Evolutionary conservation across 768 basidiomycete species (phyloP), one percentile per base, ranked within the genome.

Genomic region (Xerocomus brunneocitrinus): DNA sequence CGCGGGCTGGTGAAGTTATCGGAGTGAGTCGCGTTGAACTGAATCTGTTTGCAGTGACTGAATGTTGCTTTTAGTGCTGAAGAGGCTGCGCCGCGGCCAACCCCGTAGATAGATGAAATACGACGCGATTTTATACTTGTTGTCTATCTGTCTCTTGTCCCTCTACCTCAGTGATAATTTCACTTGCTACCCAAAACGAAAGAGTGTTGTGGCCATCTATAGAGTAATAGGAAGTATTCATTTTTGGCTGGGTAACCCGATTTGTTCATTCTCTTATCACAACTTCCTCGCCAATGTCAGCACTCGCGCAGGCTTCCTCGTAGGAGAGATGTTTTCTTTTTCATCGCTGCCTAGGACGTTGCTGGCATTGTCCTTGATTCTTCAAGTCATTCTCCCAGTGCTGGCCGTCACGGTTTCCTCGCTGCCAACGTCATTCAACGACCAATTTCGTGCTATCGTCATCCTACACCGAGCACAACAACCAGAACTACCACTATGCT

Each of bases 401-500:
- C 58, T 75, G 43, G 57, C 74, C 16, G 50, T 30, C 43, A 47
- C 53, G 28, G 52, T 72, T 13, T 58, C 67, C 25, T 61, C 55
- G 6, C 67, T 71, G 3, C 66, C 65, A 5, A 75, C 76, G 0
- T 67, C 78, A 0, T 57, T 60, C 35, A 80, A 87, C 61, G 79
- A 90, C 68, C 82, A 76, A 1, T 84, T 91, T 68, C 76, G 78
- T 47, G 77, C 76, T 3, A 73, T 91, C 38, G 75, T 76, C 19
- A 58, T 77, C 6, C 74, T 72, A 6, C 76, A 75, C 6, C 81
- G 75, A 57, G 72, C 58, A 6, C 55, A 27, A n/a, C 67, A 69
- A 19, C 75, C 82, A 8, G 79, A 82, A 43, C 79, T 67, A 8
- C 86, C 83, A 3, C 61, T 89, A 47, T 91, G 89, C 71, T 87